Base-by-base conservation (phyloP, 345 rosid species). In the Toxicodendron radicans region DNA sequence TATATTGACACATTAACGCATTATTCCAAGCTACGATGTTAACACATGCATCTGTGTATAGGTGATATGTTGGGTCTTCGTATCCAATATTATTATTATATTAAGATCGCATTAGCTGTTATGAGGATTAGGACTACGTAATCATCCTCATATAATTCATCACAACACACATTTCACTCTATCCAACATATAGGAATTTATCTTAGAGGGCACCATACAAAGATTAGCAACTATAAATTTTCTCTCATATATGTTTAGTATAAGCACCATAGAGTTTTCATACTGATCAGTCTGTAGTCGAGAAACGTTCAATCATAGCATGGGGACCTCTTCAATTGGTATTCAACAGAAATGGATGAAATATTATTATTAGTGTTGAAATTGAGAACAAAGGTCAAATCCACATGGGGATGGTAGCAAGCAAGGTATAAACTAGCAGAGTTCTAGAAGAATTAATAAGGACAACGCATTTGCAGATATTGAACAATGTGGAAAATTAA, bases 371-470 rank as follows among this genome's bases (percentile, higher is more conserved):
- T 48, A 18, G 17, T 18, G 71, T 71, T 45, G 79, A 64, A 71
- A 63, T 54, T 10, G 38, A 13, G 59, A 53, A 70, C 18, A 56
- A 45, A 76, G 30, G 75, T 72, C 68, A 66, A 77, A 58, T 65
- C 24, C 4, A 48, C 58, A 59, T 49, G 32, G 57, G 57, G 75
- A 48, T 69, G 69, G 69, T 45, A 60, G 30, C 21, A 64, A 7
- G 20, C 53, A 13, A 54, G 23, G 58, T 16, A 7, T 20, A 49
- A 66, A 10, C n/a, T 48, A 35, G 58, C 27, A 58, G 57, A 30
- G 48, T 66, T 77, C 79, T 77, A 77, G 75, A 71, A 48, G 43
- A n/a, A 45, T n/a, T 14, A 20, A 20, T 12, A 23, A 43, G 18
- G 43, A 71, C 56, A 23, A 45, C 4, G 33, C 65, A 70, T 16